Evolutionary conservation across 495 filamentous ascomycete species (phyloP), one percentile per base, ranked within the genome.

Genomic region (Parathielavia appendiculata): DNA sequence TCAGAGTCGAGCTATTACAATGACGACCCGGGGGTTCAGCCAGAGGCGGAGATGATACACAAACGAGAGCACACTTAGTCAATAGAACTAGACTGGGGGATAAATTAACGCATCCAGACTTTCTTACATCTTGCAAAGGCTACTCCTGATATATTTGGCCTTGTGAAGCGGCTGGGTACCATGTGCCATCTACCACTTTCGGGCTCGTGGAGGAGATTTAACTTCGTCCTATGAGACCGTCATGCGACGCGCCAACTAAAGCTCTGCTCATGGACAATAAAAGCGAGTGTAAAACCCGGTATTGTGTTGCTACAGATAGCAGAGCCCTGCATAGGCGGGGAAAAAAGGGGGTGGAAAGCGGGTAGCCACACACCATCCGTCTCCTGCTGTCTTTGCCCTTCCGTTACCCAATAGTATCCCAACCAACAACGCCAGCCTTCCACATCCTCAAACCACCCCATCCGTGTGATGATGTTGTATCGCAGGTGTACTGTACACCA

Each of bases 231-330:
- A 43, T 17, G 40, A n/a, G n/a, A 30, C 26, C 26, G 2, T 7
- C 35, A 23, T 14, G 35, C 49, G 10, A 49, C 9, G 8, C 45
- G 40, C 5, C 54, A 17, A 17, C 54, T 19, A n/a, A 2, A 26
- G 14, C 34, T 45, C 19, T 26, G 19, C 20, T 14, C 50, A n/a
- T 26, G 14, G 35, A 11, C n/a, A 2, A 34, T 17, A 17, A 20
- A 6, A 11, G 1, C 17, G 5, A 43, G 7, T 45, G 16, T n/a
- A 46, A 49, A 30, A 16, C 14, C 53, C 48, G 52, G 14, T 46
- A n/a, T 19, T 53, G 49, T 47, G 36, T 44, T 54, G 49, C 19
- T 59, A 59, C 57, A 59, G 22, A 48, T 52, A 34, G 19, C 40
- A 14, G 32, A 53, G 38, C 40, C 50, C 39, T 45, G 16, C n/a